phyloP scores from a whole-genome alignment of 1,284 basidiomycete genomes.

The Malassezia furfur region DNA sequence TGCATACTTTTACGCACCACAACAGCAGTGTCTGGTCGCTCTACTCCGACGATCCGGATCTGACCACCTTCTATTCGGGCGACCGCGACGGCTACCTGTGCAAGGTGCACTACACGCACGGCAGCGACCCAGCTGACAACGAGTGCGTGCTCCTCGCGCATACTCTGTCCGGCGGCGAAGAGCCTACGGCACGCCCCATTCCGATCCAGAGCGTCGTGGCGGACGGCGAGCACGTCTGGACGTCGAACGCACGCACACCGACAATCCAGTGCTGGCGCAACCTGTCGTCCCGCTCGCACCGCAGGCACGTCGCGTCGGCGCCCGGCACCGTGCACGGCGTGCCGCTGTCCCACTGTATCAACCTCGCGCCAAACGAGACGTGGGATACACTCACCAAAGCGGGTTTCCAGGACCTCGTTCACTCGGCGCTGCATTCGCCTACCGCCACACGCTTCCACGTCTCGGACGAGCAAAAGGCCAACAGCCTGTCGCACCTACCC shows the following conservation, averaged over 20 bases:
- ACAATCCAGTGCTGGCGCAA: conserved; percentile 66
- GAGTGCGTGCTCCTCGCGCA: conserved; percentile 67
- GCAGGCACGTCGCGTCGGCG: conserved; percentile 15
- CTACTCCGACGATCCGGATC: conserved; percentile 70
- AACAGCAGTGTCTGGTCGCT: conserved; percentile 91
- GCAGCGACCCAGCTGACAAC: conserved; percentile 69
- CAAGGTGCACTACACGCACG: conserved; percentile 76
- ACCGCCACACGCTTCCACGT: not conserved
- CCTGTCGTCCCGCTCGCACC: conserved; percentile 45
- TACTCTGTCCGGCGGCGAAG: conserved; percentile 10
- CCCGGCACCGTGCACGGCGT: not conserved
- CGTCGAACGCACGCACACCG: conserved; percentile 69
- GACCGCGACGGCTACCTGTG: conserved; percentile 82
- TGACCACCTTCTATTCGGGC: conserved; percentile 91
- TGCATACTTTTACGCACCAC: conserved; percentile 94
- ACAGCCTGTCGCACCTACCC: conserved; percentile 48
- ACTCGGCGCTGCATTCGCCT: not conserved
- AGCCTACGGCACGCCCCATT: conserved; percentile 50
- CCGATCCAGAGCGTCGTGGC: conserved; percentile 69
- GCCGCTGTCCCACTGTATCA: not conserved
- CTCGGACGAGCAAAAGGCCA: conserved; percentile 18
- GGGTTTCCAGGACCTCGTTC: not conserved
- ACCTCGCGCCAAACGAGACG: not conserved
- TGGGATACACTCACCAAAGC: not conserved
- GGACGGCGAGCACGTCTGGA: conserved; percentile 84